These are phyloP conservation scores for Ustilago shanxiensis DNA, from an alignment of 1,284 basidiomycete species.

Conservation along the genomic window DNA sequence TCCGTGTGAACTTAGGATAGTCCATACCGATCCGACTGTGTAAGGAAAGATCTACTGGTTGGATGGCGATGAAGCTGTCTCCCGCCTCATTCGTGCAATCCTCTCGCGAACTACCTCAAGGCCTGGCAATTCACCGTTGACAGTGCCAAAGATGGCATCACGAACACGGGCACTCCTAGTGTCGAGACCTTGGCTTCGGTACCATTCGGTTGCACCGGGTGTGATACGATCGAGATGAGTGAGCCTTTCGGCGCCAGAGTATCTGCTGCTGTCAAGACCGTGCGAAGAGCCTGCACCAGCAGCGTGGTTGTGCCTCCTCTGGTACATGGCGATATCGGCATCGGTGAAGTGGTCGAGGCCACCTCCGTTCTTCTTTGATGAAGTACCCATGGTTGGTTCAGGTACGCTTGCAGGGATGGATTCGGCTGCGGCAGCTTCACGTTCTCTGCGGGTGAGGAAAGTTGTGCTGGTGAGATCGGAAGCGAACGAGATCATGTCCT, in stretches of 20 bases:
- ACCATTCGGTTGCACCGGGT: constrained; percentile 52
- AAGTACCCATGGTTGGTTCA: neutral
- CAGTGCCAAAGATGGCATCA: constrained; percentile 69
- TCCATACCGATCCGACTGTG: no score
- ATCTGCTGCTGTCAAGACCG: constrained; percentile 42
- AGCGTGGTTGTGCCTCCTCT: constrained; percentile 42
- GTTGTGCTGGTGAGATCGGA: constrained; percentile 50
- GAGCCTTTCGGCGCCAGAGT: constrained; percentile 49
- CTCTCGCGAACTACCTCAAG: constrained; percentile 67
- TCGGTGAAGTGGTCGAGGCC: constrained; percentile 45
- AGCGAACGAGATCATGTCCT: constrained; percentile 31
- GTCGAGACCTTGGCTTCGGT: constrained; percentile 50
- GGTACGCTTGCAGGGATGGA: constrained; percentile 3
- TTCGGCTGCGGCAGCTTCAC: constrained; percentile 45
- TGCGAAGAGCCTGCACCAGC: constrained; percentile 26
- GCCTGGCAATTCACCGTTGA: constrained; percentile 64
- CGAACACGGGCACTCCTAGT: constrained; percentile 60
- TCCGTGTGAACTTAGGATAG: neutral
- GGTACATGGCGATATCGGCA: constrained; percentile 51
- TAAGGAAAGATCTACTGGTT: constrained; percentile 8
- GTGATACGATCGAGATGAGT: constrained; percentile 43
- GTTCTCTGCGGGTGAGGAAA: constrained; percentile 43
- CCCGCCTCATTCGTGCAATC: constrained; percentile 37
- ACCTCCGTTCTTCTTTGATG: constrained; percentile 16
- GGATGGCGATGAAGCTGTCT: constrained; percentile 19